Conservation (phyloP, 306 rosid species). For the Vachellia collinsii region DNA sequence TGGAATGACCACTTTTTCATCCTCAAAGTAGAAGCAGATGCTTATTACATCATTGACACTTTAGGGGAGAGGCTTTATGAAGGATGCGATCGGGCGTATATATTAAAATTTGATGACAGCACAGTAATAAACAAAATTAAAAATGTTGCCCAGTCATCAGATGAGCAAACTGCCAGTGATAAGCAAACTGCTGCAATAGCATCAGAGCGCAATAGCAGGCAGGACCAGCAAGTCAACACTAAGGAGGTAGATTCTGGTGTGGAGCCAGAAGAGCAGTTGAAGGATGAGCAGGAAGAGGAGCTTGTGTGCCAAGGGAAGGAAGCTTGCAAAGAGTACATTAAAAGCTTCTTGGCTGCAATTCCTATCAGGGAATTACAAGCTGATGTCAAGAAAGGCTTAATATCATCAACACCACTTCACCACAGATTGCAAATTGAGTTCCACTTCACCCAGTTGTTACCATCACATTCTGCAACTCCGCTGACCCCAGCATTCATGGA, state of each 20-base stretch:
- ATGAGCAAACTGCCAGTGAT: constrained; percentile 55
- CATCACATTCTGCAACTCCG: constrained; percentile 36
- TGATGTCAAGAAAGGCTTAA: constrained; percentile 90
- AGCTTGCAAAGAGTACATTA: constrained; percentile 94
- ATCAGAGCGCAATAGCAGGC: constrained; percentile 53
- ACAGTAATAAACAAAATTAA: constrained; percentile 64
- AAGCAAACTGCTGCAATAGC: constrained; percentile 50
- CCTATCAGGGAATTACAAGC: constrained; percentile 94
- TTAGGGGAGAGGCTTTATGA: constrained; percentile 97
- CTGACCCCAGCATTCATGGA: constrained; percentile 45
- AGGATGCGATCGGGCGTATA: constrained; percentile 92
- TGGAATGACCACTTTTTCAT: constrained; percentile 99
- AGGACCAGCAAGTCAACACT: constrained; percentile 43
- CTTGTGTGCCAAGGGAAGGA: constrained; percentile 82
- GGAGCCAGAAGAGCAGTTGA: constrained; percentile 54
- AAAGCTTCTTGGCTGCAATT: constrained; percentile 97
- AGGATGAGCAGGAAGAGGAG: constrained; percentile 58
- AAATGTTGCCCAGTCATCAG: constrained; percentile 49
- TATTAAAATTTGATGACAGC: constrained; percentile 79
- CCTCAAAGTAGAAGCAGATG: constrained; percentile 89
- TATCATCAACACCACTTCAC: constrained; percentile 83
- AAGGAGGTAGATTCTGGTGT: constrained; percentile 51
- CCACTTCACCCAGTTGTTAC: constrained; percentile 69
- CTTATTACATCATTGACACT: constrained; percentile 89
- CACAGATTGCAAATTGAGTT: constrained; percentile 93